Base-by-base conservation (phyloP, 2,329 filamentous ascomycete genomes). In the Fusarium liriodendri region DNA sequence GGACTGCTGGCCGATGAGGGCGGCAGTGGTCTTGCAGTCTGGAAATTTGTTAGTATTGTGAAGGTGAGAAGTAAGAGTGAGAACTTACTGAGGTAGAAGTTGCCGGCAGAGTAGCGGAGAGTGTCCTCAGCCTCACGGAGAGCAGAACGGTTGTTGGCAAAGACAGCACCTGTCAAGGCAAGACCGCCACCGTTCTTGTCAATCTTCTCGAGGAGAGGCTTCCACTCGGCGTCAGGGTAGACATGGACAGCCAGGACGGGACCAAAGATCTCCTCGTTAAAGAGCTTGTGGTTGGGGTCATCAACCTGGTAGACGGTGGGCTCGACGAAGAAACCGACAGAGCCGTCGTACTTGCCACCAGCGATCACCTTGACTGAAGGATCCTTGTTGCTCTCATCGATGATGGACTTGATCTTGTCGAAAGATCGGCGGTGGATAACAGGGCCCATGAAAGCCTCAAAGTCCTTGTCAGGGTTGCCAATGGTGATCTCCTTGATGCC, bases 361-460 rank as follows among this genome's bases (percentile, higher is more conserved):
- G 88, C 89, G 5, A 97, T 82, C 1, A 96, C 87, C 81, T 93
- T 88, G 9, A 97, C 88, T 70, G 93, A 90, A 1, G 86, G 82
- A 80, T 97, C 94, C 18, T 88, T 87, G 84, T 94, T 95, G n/a
- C 94, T 93, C 32, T 89, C 90, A 66, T 97, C 93, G 70, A 97
- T 97, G 58, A 92, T 92, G 22, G 87, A 87, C 2, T 90, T 88
- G 4, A 97, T 89, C 84, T 95, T 96, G 82, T 95, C 90, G 87
- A 97, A 97, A 11, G 93, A 93, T 5, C 86, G 89, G 64, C 91
- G 88, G 85, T 97, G 94, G 81, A 97, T 97, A 54, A 97, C 94
- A 20, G 95, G 95, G 3, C 94, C 94, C 79, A 95, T 91, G 85
- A 97, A 97, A 85, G 72, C 70, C 47, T 95, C 94, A 76, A 89